Evolutionary conservation across 257 asterid species (phyloP).

Genomic region (Solanum virginianum): DNA sequence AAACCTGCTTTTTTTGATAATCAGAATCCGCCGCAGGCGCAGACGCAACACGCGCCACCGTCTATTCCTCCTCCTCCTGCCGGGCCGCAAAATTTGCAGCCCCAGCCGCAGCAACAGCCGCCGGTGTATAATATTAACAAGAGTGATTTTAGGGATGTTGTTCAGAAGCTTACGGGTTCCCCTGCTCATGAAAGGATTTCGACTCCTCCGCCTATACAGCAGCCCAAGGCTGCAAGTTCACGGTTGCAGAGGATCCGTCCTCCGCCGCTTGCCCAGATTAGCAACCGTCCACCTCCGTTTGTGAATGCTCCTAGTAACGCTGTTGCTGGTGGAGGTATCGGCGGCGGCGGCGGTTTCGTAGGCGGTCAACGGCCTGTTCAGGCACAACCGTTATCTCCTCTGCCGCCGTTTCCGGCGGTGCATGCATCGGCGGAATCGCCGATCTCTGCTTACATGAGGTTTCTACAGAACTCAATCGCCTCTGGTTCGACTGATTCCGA

Average conservation of each 20-base stretch:
- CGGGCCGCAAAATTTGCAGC: background rate
- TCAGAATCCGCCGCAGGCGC: background rate
- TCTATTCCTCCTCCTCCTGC: conserved; percentile 4
- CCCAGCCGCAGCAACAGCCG: conserved; percentile 42
- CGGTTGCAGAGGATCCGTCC: conserved; percentile 86
- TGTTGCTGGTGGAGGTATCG: background rate
- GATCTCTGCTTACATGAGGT: conserved; percentile 44
- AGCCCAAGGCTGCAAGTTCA: conserved; percentile 52
- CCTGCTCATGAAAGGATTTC: conserved; percentile 59
- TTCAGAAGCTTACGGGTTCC: conserved; percentile 83
- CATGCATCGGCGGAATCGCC: conserved; percentile 51
- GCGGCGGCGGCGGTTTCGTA: conserved; percentile 11
- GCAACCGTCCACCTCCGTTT: conserved; percentile 38
- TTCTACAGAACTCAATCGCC: conserved; percentile 15
- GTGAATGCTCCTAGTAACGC: background rate
- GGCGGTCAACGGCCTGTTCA: conserved; percentile 23
- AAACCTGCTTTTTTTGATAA: background rate
- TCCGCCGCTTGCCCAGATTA: conserved; percentile 69
- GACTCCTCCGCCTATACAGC: conserved; percentile 37
- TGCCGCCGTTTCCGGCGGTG: conserved; percentile 62
- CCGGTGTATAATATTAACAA: conserved; percentile 85
- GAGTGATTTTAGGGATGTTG: conserved; percentile 77
- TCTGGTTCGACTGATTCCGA: background rate
- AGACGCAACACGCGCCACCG: background rate
- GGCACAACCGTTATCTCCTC: conserved; percentile 27